Conservation (phyloP, 1,284 basidiomycete genomes). For the Lentinus polychrous region DNA sequence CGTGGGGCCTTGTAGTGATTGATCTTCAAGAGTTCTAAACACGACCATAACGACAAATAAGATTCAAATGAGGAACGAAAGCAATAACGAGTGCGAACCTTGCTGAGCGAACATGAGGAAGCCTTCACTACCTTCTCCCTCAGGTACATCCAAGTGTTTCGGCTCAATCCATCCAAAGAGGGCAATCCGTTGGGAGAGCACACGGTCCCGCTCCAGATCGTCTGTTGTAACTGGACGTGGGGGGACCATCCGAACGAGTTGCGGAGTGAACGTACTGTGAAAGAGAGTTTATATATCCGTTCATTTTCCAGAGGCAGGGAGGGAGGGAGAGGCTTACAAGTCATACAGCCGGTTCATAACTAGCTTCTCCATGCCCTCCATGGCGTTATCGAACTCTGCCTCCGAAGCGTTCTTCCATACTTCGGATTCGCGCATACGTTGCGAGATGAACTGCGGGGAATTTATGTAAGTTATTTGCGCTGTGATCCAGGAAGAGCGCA, state of each 20-base stretch:
- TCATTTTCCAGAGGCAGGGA: neutral
- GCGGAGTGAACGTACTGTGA: slow-evolving; percentile 85
- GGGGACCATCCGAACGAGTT: slow-evolving; percentile 55
- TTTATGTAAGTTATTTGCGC: neutral
- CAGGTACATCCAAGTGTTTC: slow-evolving; percentile 82
- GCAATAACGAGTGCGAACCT: slow-evolving; percentile 36
- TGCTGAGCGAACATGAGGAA: slow-evolving; percentile 94
- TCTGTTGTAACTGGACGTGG: slow-evolving; percentile 85
- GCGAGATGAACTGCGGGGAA: slow-evolving; percentile 69
- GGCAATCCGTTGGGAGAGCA: slow-evolving; percentile 85
- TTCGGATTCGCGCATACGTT: slow-evolving; percentile 81
- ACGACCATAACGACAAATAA: neutral
- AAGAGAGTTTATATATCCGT: too few species aligned
- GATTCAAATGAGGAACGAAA: neutral
- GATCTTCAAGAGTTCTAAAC: slow-evolving; percentile 84
- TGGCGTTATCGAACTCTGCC: slow-evolving; percentile 90
- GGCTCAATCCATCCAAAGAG: slow-evolving; percentile 90
- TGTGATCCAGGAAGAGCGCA: neutral
- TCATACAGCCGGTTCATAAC: slow-evolving; percentile 98
- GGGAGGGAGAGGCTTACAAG: slow-evolving; percentile 51
- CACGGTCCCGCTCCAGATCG: slow-evolving; percentile 90
- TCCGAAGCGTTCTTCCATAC: slow-evolving; percentile 75
- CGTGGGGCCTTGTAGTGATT: slow-evolving; percentile 98
- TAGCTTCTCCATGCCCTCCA: slow-evolving; percentile 99
- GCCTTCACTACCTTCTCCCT: slow-evolving; percentile 62